Base-by-base conservation (phyloP, 202 grass and related monocot species). In the Panicum virgatum region DNA sequence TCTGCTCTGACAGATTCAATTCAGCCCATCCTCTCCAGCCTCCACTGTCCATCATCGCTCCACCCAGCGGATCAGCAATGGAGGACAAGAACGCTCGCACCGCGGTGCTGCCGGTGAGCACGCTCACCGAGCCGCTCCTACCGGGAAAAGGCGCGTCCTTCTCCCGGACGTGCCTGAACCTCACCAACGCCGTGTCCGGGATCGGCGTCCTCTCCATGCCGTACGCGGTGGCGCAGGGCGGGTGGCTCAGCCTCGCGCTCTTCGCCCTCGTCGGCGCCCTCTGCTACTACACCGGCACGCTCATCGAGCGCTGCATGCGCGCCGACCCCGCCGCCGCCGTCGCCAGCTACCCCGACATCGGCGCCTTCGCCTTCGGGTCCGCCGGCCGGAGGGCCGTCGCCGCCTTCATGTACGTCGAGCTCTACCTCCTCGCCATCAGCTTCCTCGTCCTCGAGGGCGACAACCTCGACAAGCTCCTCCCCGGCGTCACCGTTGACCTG, bases 381-480 rank as follows among this genome's bases (percentile, higher is more conserved):
- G 57, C 47, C 27, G 88, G 90, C 0, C 71, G 80, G 73, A 79
- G 70, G 4, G 29, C 80, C 62, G 80, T 96, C 46, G 63, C 85
- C 3, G 5, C 46, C 59, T 75, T 97, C 88, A 89, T 97, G 86
- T 97, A 91, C 73, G 57, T 84, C 0, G 91, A 97, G 85, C 84
- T 97, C 29, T 97, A 97, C 86, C 88, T 97, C 45, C 89, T 97
- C 12, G 94, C 91, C 7, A 61, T 91, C 65, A 85, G 94, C 45
- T 97, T 97, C 83, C 78, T 97, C 14, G 74, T 97, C 25, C 82
- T 93, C 39, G 89, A 91, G 69, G 94, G 94, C 3, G 89, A 93
- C 83, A 97, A 93, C 89, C 83, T 97, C 29, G 88, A 93, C 66
- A 93, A 97, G 54, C 71, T 97, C 19, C 87, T 93, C 83, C 94